These are phyloP conservation scores for Cylindrodendrum hubeiense DNA, from an alignment of 2,329 filamentous ascomycete genomes.

Conservation along the genomic window DNA sequence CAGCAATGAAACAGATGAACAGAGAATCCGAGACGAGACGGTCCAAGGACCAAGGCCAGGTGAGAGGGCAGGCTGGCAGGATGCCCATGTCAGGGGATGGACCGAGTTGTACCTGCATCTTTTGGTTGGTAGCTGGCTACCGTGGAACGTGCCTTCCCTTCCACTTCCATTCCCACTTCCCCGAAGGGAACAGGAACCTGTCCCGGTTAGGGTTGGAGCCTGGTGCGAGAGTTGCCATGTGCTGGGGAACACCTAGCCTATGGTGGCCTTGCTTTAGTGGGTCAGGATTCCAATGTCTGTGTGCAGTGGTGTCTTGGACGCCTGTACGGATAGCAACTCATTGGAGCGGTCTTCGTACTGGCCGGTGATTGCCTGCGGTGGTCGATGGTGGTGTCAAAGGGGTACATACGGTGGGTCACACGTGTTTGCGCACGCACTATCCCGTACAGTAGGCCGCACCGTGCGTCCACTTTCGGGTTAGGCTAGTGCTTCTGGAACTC, in stretches of 20 bases:
- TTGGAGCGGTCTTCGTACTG: too few species aligned
- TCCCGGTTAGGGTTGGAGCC: background rate
- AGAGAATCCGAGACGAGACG: constrained; percentile 22
- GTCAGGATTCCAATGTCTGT: background rate
- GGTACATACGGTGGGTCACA: constrained; percentile 10
- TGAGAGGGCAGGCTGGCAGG: background rate
- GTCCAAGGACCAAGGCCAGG: background rate
- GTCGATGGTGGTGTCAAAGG: background rate
- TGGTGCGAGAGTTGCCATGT: background rate
- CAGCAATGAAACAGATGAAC: constrained; percentile 17
- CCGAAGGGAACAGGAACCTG: background rate
- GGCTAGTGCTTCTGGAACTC: background rate
- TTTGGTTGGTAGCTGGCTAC: constrained; percentile 40
- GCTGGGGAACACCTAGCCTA: background rate
- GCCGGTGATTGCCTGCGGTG: background rate
- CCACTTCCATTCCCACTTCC: constrained; percentile 18
- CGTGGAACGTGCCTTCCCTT: constrained; percentile 16
- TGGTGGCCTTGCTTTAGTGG: background rate
- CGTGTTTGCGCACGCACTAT: constrained; percentile 9
- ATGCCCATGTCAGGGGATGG: constrained; percentile 45
- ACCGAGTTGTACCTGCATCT: constrained; percentile 42
- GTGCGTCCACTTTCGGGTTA: background rate
- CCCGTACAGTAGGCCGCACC: constrained; percentile 5
- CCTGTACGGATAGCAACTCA: background rate
- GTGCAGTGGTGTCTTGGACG: background rate